Percentiles rank a stretch among this genome's conserved stretches.
Conservation (phyloP, 257 asterid genomes). For the Plantago ovata region DNA sequence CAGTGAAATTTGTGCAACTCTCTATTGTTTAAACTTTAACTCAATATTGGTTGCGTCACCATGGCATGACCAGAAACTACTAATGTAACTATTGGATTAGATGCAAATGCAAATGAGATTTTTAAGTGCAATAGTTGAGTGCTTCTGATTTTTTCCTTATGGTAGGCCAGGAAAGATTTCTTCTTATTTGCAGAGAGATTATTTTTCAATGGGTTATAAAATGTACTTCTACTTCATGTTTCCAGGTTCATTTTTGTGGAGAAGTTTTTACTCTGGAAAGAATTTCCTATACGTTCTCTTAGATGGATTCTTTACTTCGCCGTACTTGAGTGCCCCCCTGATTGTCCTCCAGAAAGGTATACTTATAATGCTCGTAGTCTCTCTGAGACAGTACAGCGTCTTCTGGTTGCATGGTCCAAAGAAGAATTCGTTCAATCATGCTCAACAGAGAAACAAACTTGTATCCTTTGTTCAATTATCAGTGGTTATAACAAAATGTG, state of each 20-base stretch:
- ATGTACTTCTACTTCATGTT: conserved; percentile 17
- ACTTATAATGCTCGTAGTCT: conserved; percentile 43
- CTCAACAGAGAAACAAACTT: conserved; percentile 83
- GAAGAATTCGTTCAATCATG: conserved; percentile 86
- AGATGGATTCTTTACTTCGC: conserved; percentile 95
- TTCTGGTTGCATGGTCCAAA: conserved; percentile 75
- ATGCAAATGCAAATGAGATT: conserved; percentile 12
- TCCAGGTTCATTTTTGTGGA: conserved; percentile 80
- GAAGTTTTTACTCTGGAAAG: conserved; percentile 89
- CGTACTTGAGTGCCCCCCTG: conserved; percentile 73
- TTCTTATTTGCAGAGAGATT: background rate
- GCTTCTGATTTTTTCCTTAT: conserved; percentile 5
- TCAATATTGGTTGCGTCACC: background rate
- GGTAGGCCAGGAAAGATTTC: background rate
- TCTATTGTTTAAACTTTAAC: conserved; percentile 7
- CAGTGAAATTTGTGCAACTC: background rate
- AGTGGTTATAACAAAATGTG: conserved; percentile 9
- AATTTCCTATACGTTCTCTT: conserved; percentile 78
- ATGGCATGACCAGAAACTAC: too few relatives aligned
- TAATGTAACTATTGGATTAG: background rate
- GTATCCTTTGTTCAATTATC: conserved; percentile 62
- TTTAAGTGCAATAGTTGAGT: conserved; percentile 9
- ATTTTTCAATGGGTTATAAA: background rate
- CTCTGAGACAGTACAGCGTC: conserved; percentile 65
- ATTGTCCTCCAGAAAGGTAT: conserved; percentile 27